Evolutionary conservation across 2,329 filamentous ascomycete genomes (phyloP), one percentile per base, ranked within the genome.

Genomic region (Epichloe festucae): DNA sequence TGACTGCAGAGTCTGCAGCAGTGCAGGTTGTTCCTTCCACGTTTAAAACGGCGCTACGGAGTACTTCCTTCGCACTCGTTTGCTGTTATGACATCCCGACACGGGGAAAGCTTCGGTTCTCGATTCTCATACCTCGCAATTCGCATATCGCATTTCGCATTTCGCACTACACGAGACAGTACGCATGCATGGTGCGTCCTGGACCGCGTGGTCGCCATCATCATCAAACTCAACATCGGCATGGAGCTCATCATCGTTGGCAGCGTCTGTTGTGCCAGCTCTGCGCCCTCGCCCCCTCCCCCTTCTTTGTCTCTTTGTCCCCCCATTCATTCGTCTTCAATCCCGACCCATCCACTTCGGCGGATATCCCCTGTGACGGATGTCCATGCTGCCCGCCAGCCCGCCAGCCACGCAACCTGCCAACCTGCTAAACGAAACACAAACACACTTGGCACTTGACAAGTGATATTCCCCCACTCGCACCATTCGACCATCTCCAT

Each of bases 371-470:
- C 27, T 45, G 43, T 34, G 39, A 21, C 27, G n/a, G 27, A 27
- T 43, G 27, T 43, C 23, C 48, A 47, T 21, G 17, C 17, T 23
- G 27, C 46, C 38, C 21, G 19, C 14, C 31, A 46, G 31, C 31
- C 4, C 41, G 44, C 14, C n/a, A 31, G 11, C 43, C 27, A 31
- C 8, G 8, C 31, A 31, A 31, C 6, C 23, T 27, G 31, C 31
- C 31, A 31, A 4, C 31, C 31, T 11, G 31, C 31, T 4, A 31
- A 4, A 17, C 44, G 45, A 48, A 48, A 48, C 38, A 48, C n/a
- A 43, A 45, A 48, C 38, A 43, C n/a, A 39, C 39, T 19, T 19
- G 23, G 43, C 48, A 41, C 23, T 51, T 51, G 49, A 53, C 49
- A 49, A 48, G 39, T 17, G 35, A 31, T 11, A 15, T 12, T 39